A percentile compares a stretch with the other conserved stretches of the same genome.
phyloP scores from a whole-genome alignment of 1,284 basidiomycete species.

The Pyrrhoderma lamaoense region DNA sequence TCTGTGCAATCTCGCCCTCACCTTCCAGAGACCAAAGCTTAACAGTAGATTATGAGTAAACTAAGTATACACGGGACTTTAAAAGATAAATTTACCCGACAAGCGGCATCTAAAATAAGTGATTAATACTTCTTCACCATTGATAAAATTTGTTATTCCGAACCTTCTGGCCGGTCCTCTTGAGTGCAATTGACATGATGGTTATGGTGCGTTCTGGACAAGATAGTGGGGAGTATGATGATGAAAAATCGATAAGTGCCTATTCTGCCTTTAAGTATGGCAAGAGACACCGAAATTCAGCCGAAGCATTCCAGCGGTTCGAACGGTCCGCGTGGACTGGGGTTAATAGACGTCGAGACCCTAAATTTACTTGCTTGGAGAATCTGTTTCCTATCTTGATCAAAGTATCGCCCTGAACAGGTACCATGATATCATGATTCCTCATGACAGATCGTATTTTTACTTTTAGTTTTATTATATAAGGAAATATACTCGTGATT shows the following conservation, averaged over 20 bases:
- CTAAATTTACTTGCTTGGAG: too few species aligned
- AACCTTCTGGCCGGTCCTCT: slow-evolving; percentile 56
- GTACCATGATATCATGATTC: too few species aligned
- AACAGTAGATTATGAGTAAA: slow-evolving; percentile 1
- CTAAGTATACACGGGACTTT: slow-evolving; percentile 4
- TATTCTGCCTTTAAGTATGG: not conserved
- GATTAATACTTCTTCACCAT: not conserved
- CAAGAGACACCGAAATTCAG: too few species aligned
- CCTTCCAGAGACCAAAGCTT: slow-evolving; percentile 71
- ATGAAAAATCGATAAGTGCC: not conserved
- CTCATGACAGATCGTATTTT: too few species aligned
- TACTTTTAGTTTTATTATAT: too few species aligned
- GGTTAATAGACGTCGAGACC: too few species aligned
- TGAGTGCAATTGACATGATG: slow-evolving; percentile 48
- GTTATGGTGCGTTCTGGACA: not conserved
- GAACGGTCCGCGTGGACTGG: too few species aligned
- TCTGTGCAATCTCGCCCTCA: slow-evolving; percentile 17
- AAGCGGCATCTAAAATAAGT: slow-evolving; percentile 43
- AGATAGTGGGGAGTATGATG: slow-evolving; percentile 10
- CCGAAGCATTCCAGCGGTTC: too few species aligned
- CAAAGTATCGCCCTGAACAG: too few species aligned
- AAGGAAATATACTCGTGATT: too few species aligned
- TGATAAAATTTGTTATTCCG: slow-evolving; percentile 4
- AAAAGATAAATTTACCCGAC: slow-evolving; percentile 46
- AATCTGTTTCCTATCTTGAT: too few species aligned